Percentiles rank a stretch among this genome's conserved stretches.
Conservation (phyloP, 2,329 filamentous ascomycete species). For the Cordyceps militaris region DNA sequence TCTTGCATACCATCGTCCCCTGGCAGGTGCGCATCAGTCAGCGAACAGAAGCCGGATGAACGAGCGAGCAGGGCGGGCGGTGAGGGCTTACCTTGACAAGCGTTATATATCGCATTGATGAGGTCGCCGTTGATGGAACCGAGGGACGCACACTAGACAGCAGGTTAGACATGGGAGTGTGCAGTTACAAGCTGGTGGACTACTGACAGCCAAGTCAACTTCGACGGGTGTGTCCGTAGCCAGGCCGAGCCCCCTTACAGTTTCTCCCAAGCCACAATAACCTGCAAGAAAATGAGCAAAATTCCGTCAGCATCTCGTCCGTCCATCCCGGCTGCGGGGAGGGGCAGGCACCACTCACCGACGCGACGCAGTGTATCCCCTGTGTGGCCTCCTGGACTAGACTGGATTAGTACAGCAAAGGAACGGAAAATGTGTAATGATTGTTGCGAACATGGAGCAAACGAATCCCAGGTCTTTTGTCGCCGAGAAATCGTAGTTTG, state of each 20-base stretch:
- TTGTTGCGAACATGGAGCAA: constrained; percentile 63
- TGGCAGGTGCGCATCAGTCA: constrained; percentile 13
- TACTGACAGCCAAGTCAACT: constrained; percentile 64
- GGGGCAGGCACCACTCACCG: constrained; percentile 22
- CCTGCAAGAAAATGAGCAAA: constrained; percentile 40
- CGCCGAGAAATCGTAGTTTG: constrained; percentile 72
- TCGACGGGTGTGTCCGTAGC: constrained; percentile 48
- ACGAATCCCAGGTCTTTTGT: constrained; percentile 72
- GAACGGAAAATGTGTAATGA: background rate
- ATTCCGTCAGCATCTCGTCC: background rate
- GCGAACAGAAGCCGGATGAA: constrained; percentile 2
- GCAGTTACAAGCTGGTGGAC: background rate
- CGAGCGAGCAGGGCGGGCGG: background rate
- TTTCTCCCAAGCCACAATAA: constrained; percentile 63
- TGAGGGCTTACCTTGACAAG: constrained; percentile 42
- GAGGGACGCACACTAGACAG: constrained; percentile 64
- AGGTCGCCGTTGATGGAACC: constrained; percentile 67
- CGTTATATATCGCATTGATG: constrained; percentile 48
- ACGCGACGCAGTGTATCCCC: constrained; percentile 23
- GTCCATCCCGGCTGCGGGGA: background rate
- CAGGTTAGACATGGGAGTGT: background rate
- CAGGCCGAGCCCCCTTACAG: constrained; percentile 58
- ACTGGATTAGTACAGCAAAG: constrained; percentile 15
- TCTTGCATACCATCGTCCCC: constrained; percentile 38
- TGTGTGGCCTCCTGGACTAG: constrained; percentile 30